phyloP scores from a whole-genome alignment of 208 protist species.

The Borovskyia barvae region DNA sequence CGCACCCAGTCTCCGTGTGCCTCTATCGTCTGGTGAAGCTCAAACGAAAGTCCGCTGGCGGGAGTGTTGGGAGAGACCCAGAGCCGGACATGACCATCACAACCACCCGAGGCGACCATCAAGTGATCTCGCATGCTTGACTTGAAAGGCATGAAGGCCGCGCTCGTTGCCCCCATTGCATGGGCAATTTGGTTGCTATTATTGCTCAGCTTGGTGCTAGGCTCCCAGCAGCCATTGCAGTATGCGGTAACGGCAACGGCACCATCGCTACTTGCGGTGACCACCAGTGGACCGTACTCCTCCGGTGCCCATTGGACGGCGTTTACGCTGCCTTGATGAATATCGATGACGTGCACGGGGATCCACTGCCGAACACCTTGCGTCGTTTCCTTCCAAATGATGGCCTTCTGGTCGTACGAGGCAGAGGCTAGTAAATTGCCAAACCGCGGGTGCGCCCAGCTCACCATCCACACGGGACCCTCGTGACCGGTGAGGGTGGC shows the following conservation, averaged over 20 bases:
- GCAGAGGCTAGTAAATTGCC: constrained; percentile 96
- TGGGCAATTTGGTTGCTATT: constrained; percentile 84
- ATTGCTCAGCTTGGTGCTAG: constrained; percentile 73
- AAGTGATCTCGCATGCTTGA: constrained; percentile 22
- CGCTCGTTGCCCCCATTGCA: constrained; percentile 76
- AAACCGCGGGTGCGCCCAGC: constrained; percentile 98
- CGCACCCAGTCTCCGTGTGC: constrained; percentile 68
- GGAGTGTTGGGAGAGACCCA: constrained; percentile 39
- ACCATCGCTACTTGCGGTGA: constrained; percentile 79
- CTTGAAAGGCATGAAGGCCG: constrained; percentile 69
- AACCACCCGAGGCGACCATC: constrained; percentile 76
- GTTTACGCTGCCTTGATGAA: constrained; percentile 77
- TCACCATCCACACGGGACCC: constrained; percentile 98
- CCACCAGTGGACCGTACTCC: constrained; percentile 60
- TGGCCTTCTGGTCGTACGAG: constrained; percentile 96
- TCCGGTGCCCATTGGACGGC: constrained; percentile 81
- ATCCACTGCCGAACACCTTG: constrained; percentile 40
- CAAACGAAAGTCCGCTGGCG: constrained; percentile 30
- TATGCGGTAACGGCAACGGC: constrained; percentile 64
- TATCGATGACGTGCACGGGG: constrained; percentile 70
- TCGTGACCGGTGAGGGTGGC: constrained; percentile 90
- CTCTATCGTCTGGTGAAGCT: constrained; percentile 45
- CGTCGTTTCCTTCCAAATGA: constrained; percentile 93
- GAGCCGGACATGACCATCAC: constrained; percentile 76
- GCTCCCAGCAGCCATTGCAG: constrained; percentile 60